These are phyloP conservation scores for Calocybe gambosa DNA, from an alignment of 1,284 basidiomycete species.

Conservation along the genomic window DNA sequence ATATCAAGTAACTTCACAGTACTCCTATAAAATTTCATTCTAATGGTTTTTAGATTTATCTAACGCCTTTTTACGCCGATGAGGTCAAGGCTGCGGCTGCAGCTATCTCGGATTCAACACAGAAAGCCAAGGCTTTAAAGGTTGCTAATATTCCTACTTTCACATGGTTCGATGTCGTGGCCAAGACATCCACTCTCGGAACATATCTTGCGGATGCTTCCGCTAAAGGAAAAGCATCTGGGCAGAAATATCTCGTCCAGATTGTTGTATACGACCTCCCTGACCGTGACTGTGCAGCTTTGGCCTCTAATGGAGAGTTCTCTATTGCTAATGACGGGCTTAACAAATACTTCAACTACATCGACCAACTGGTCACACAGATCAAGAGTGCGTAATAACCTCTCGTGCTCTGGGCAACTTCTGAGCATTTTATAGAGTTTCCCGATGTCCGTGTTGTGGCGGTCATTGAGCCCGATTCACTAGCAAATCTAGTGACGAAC, in stretches of 20 bases:
- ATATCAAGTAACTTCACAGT: slow-evolving; percentile 29
- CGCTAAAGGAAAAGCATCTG: slow-evolving; percentile 35
- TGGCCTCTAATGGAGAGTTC: slow-evolving; percentile 63
- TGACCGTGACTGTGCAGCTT: slow-evolving; percentile 59
- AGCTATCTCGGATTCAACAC: slow-evolving; percentile 41
- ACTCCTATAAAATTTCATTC: background rate
- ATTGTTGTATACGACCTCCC: slow-evolving; percentile 61
- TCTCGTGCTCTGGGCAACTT: background rate
- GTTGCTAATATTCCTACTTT: slow-evolving; percentile 55
- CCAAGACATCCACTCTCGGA: slow-evolving; percentile 46
- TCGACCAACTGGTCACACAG: slow-evolving; percentile 53
- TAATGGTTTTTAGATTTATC: slow-evolving; percentile 30
- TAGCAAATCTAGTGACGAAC: slow-evolving; percentile 61
- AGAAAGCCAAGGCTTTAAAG: slow-evolving; percentile 41
- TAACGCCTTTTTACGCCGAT: slow-evolving; percentile 47
- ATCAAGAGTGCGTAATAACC: slow-evolving; percentile 38
- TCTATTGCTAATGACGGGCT: slow-evolving; percentile 49
- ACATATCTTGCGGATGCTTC: slow-evolving; percentile 49
- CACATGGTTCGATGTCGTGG: slow-evolving; percentile 52
- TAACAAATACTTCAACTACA: slow-evolving; percentile 53
- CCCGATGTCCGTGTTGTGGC: slow-evolving; percentile 57
- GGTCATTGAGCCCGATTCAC: slow-evolving; percentile 59
- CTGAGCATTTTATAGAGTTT: slow-evolving; percentile 33
- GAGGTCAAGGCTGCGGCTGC: slow-evolving; percentile 48
- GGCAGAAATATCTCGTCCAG: slow-evolving; percentile 48